Evolutionary conservation across 2,329 filamentous ascomycete species (phyloP), one percentile per base, ranked within the genome.

Genomic region (Penicillium sp.): DNA sequence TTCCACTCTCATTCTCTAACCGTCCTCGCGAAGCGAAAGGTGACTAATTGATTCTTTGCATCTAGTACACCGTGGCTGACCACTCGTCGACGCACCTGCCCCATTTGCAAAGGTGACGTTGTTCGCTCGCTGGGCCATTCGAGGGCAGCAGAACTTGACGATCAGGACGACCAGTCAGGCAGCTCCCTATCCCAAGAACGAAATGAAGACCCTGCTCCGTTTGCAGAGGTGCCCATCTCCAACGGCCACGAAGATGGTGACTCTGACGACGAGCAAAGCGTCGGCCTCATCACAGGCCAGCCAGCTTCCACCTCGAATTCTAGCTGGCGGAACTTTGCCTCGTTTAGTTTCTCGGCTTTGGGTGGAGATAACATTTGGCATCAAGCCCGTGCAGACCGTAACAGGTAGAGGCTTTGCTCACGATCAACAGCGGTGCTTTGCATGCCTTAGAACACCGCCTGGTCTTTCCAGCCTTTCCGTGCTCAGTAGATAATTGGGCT

Each of bases 41-140:
- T 18, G 18, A 18, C 18, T 18, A 18, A 18, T 37, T 5, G 45
- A 34, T n/a, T 13, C 6, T 6, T 36, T 8, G 9, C 8, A 27
- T 32, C 26, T 55, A 95, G 90, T 65, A 97, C 93, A 4, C 93
- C 93, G 2, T 98, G 93, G 93, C 76, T 98, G 45, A 96, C 91
- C 0, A 97, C 90, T 12, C 84, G 91, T 42, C 86, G 93, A 54
- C 85, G 93, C 54, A 98, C 93, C n/a, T 98, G 93, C 62, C 93
- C 93, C 0, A 97, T 98, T 51, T 98, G 93, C 74, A 98, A 98
- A 73, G 90, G 90, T 42, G 93, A 98, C 65, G 93, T 98, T 33
- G 91, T 98, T 12, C 69, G 73, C 38, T 75, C 73, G 1, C 63
- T 89, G 54, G 78, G 82, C 13, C 76, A 74, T 29, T 56, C 53